Percentiles rank a stretch among this genome's conserved stretches.
phyloP scores from a whole-genome alignment of 2,329 filamentous ascomycete genomes.

The Fusarium tupiense region DNA sequence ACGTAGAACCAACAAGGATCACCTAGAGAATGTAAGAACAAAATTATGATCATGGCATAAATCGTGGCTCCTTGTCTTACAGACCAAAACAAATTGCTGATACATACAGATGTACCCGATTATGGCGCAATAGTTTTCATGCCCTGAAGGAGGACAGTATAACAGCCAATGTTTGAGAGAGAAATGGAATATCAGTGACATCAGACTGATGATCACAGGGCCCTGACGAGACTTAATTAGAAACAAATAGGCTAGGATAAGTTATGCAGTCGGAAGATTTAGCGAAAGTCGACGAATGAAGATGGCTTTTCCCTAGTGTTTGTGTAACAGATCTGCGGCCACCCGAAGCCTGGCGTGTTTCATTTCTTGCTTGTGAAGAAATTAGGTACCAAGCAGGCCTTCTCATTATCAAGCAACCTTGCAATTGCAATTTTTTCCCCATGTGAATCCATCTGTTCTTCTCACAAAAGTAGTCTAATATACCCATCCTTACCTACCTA shows the following conservation, averaged over 20 bases:
- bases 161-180: not conserved
- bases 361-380: slow-evolving; percentile 21
- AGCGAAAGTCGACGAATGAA: slow-evolving; percentile 3
- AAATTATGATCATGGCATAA: not conserved
- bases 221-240: not conserved
- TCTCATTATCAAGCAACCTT: not conserved
- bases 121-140: not conserved
- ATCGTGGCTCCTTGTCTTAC: not conserved
- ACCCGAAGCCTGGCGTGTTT: slow-evolving; percentile 30
- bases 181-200: slow-evolving; percentile 7
- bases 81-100: not conserved
- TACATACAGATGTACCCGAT: not conserved
- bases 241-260: slow-evolving; percentile 15
- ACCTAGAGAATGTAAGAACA: not conserved
- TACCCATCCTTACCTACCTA: not conserved
- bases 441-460: slow-evolving; percentile 3
- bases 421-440: not conserved
- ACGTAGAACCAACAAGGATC: not conserved
- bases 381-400: slow-evolving; percentile 18
- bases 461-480: not conserved
- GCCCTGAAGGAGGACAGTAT: not conserved
- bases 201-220: slow-evolving; percentile 3
- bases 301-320: not conserved
- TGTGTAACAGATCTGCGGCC: slow-evolving; percentile 14
- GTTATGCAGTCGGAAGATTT: slow-evolving; percentile 25